phyloP scores from a whole-genome alignment of 495 filamentous ascomycete genomes.

The Neurospora sublineolata region DNA sequence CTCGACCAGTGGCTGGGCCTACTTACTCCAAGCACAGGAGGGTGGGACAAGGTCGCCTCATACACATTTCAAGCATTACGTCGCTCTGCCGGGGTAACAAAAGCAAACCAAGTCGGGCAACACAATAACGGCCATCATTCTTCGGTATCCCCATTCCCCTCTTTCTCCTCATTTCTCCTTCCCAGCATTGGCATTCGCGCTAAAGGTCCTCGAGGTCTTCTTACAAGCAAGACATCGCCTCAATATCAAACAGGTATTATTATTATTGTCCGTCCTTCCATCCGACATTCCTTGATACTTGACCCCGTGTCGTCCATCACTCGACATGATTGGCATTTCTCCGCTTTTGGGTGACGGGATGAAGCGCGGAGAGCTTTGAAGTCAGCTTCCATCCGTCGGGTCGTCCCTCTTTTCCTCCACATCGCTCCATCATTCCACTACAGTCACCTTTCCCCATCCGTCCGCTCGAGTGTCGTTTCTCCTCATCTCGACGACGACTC shows the following conservation, averaged over 20 bases:
- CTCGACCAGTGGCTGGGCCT: neutral
- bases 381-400: neutral
- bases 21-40: neutral
- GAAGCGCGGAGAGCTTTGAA: neutral
- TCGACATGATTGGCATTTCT: neutral
- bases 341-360: neutral
- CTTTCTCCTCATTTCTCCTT: constrained; percentile 11
- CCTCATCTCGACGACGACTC: neutral
- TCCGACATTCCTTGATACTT: neutral
- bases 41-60: neutral
- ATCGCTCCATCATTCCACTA: neutral
- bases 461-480: neutral
- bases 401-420: neutral
- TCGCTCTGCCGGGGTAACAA: neutral
- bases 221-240: neutral
- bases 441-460: neutral
- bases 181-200: constrained; percentile 15
- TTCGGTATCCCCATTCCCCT: constrained; percentile 2
- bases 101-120: neutral
- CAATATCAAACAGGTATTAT: neutral
- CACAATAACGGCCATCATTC: neutral
- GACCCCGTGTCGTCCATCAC: neutral
- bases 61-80: neutral
- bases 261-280: neutral
- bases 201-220: neutral